Conservation (phyloP, 2,329 filamentous ascomycete genomes). For the Penicillium sp. region DNA sequence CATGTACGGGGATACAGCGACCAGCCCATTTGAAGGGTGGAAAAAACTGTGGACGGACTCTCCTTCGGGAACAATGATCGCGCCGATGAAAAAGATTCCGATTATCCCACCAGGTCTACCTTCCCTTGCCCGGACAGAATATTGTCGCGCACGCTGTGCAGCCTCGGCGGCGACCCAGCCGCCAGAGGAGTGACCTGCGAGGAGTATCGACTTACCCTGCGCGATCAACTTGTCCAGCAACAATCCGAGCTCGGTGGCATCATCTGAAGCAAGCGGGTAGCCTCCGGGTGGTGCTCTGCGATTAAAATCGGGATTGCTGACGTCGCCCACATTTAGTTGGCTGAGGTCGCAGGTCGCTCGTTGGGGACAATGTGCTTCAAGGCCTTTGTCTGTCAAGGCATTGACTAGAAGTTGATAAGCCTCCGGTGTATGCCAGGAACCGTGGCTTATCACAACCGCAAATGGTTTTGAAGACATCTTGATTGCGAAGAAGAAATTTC, state of each 20-base stretch:
- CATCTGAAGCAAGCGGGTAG: constrained; percentile 23
- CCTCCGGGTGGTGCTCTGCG: constrained; percentile 27
- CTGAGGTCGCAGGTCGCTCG: constrained; percentile 48
- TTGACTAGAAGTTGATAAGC: constrained; percentile 30
- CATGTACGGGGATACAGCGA: constrained; percentile 26
- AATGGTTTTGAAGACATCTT: background rate
- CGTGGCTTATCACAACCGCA: constrained; percentile 4
- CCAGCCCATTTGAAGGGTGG: constrained; percentile 26
- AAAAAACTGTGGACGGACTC: constrained; percentile 33
- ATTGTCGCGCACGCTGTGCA: constrained; percentile 28
- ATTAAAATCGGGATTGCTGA: constrained; percentile 26
- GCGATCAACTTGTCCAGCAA: constrained; percentile 5
- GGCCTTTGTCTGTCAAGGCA: constrained; percentile 21
- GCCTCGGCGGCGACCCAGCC: constrained; percentile 36
- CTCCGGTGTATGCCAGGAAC: constrained; percentile 30
- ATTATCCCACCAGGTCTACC: constrained; percentile 26
- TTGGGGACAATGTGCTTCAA: constrained; percentile 36
- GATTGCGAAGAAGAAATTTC: background rate
- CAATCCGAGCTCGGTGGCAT: constrained; percentile 2
- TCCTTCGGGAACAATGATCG: constrained; percentile 31
- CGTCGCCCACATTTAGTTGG: constrained; percentile 58
- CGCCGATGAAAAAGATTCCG: constrained; percentile 31
- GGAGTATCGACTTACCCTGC: constrained; percentile 28
- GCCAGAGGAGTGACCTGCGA: constrained; percentile 34
- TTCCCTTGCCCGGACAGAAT: constrained; percentile 11